Evolutionary conservation across 495 filamentous ascomycete genomes (phyloP).

Genomic region (Talaromyces adpressus): DNA sequence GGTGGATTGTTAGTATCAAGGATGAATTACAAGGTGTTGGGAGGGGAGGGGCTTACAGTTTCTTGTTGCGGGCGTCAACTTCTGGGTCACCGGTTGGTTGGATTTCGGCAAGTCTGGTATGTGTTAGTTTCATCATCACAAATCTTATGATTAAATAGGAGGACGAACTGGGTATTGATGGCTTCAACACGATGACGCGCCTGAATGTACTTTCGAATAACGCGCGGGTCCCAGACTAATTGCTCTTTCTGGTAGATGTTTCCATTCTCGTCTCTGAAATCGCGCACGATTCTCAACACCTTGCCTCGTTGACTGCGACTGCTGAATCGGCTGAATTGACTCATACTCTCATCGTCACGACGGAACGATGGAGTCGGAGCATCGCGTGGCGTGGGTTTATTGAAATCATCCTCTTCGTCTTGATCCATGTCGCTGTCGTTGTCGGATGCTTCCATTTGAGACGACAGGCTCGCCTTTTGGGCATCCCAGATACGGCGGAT

Average conservation of each 20-base stretch:
- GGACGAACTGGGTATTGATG: conserved; percentile 43
- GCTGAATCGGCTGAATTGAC: conserved; percentile 78
- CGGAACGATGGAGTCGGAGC: conserved; percentile 48
- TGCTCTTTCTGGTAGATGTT: conserved; percentile 51
- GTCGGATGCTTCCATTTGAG: conserved; percentile 54
- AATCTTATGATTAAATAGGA: conserved; percentile 22
- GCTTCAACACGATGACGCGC: conserved; percentile 50
- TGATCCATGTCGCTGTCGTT: conserved; percentile 57
- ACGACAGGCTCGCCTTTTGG: conserved; percentile 71
- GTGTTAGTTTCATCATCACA: conserved; percentile 7
- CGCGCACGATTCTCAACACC: conserved; percentile 69
- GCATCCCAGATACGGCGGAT: conserved; percentile 86
- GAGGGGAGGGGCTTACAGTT: conserved; percentile 27
- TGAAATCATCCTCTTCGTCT: conserved; percentile 57
- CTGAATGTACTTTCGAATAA: conserved; percentile 60
- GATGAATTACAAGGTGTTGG: not conserved
- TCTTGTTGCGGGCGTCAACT: conserved; percentile 53
- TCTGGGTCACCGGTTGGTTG: conserved; percentile 73
- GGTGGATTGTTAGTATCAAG: conserved; percentile 6
- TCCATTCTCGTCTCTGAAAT: conserved; percentile 54
- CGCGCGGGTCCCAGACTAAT: conserved; percentile 62
- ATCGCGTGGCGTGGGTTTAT: conserved; percentile 54
- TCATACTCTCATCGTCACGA: conserved; percentile 73
- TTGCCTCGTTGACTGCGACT: conserved; percentile 59
- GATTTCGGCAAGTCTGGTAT: conserved; percentile 45